phyloP scores from a whole-genome alignment of 2,329 filamentous ascomycete genomes.

The Colletotrichum eremochloae region DNA sequence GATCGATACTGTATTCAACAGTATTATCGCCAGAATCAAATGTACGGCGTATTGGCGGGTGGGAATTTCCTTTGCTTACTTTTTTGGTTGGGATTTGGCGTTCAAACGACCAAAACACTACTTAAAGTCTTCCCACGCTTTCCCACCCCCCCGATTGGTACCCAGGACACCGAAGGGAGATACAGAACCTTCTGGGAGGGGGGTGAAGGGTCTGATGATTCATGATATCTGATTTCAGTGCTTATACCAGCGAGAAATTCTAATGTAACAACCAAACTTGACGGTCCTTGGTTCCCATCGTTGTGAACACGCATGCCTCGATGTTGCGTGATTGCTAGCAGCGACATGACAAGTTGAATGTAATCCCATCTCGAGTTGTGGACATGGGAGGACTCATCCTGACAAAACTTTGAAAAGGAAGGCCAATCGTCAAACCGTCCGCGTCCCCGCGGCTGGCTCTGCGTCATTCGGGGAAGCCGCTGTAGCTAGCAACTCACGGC shows the following conservation, averaged over 20 bases:
- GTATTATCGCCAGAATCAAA: not conserved
- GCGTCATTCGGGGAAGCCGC: slow-evolving; percentile 37
- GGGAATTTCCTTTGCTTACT: not conserved
- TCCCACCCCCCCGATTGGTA: not conserved
- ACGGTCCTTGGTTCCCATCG: not conserved
- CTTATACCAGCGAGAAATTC: not conserved
- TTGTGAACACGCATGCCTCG: not conserved
- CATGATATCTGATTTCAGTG: not conserved
- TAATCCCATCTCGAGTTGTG: too few relatives aligned
- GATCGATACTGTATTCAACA: not conserved
- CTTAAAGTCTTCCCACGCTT: not conserved
- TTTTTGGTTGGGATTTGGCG: not conserved
- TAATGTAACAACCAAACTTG: not conserved
- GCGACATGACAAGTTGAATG: not conserved
- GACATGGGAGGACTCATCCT: not conserved
- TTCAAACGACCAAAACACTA: slow-evolving; percentile 1
- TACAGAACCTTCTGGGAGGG: slow-evolving; percentile 36
- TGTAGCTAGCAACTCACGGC: slow-evolving; percentile 2
- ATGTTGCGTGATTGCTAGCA: not conserved
- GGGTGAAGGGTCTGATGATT: slow-evolving; percentile 2
- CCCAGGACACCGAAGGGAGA: slow-evolving; percentile 36
- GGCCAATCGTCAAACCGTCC: not conserved
- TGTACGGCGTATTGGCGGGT: not conserved
- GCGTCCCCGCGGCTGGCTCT: not conserved
- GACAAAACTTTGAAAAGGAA: not conserved